Percentiles rank a stretch among this genome's conserved stretches.
Evolutionary conservation across 164 flowering plant species (phyloP).

Genomic region (Annona cherimola): DNA sequence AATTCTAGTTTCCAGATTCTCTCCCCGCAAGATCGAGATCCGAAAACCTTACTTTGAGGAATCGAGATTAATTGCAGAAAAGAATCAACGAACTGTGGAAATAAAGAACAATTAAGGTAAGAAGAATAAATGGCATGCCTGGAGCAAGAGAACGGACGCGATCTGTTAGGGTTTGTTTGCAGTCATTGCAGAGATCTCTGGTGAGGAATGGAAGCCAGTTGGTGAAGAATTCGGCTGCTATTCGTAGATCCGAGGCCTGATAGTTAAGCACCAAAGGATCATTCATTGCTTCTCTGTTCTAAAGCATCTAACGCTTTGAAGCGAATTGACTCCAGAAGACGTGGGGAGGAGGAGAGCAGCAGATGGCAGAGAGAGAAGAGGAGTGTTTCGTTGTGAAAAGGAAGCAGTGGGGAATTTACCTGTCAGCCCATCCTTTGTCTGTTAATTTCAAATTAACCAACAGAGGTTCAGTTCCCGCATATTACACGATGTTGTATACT

Average conservation of each 20-base stretch:
- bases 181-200: conserved; percentile 53
- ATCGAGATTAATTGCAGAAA: background rate
- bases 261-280: conserved; percentile 51
- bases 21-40: background rate
- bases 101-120: background rate
- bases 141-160: conserved; percentile 51
- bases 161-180: conserved; percentile 39
- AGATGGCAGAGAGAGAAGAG: background rate
- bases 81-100: background rate
- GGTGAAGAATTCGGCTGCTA: conserved; percentile 67
- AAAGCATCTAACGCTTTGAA: background rate
- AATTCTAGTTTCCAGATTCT: background rate
- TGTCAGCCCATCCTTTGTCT: too few species aligned
- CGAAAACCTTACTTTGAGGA: background rate
- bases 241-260: conserved; percentile 48
- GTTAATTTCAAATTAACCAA: too few species aligned
- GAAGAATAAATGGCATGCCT: conserved; percentile 17
- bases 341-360: background rate
- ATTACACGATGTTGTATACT: too few species aligned
- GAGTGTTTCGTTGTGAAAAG: background rate
- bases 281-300: conserved; percentile 11
- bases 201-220: conserved; percentile 76
- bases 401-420: too few species aligned
- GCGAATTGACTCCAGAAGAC: background rate
- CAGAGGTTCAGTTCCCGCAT: too few species aligned